phyloP scores from a whole-genome alignment of 2,329 filamentous ascomycete species.

The Fusarium equiseti region DNA sequence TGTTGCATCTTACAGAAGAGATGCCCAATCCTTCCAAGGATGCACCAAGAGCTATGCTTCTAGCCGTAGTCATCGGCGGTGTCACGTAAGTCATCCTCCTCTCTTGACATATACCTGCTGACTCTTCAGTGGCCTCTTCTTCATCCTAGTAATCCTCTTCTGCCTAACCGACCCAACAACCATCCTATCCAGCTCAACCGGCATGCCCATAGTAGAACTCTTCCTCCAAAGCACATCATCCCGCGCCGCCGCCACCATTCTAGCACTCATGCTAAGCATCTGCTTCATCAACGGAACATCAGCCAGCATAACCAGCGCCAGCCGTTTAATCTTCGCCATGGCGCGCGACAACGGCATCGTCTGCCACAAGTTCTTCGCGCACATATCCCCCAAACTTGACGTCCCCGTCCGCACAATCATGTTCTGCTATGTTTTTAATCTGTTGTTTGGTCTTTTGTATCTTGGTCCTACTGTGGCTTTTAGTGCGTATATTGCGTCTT shows the following conservation, averaged over 20 bases:
- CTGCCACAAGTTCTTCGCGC: constrained; percentile 23
- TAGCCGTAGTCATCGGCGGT: constrained; percentile 57
- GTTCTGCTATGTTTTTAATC: constrained; percentile 31
- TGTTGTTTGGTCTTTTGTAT: constrained; percentile 35
- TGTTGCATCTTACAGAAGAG: constrained; percentile 60
- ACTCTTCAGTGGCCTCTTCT: constrained; percentile 49
- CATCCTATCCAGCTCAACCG: constrained; percentile 54
- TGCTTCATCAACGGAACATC: constrained; percentile 61
- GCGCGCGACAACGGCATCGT: constrained; percentile 38
- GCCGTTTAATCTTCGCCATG: constrained; percentile 56
- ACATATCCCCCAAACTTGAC: constrained; percentile 23
- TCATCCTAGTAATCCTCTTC: constrained; percentile 58
- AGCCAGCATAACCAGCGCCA: constrained; percentile 54
- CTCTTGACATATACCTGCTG: background rate
- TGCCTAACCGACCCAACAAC: constrained; percentile 54
- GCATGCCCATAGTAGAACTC: constrained; percentile 61
- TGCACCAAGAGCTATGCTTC: constrained; percentile 57
- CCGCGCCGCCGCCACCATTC: constrained; percentile 53
- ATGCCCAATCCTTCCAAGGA: constrained; percentile 58
- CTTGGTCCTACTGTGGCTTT: constrained; percentile 36
- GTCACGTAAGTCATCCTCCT: constrained; percentile 54
- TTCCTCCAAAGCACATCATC: constrained; percentile 58
- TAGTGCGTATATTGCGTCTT: constrained; percentile 34
- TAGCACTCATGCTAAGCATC: constrained; percentile 54
- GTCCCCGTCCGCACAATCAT: constrained; percentile 29